phyloP scores from a whole-genome alignment of 257 asterid species.

The Salvia miltiorrhiza region DNA sequence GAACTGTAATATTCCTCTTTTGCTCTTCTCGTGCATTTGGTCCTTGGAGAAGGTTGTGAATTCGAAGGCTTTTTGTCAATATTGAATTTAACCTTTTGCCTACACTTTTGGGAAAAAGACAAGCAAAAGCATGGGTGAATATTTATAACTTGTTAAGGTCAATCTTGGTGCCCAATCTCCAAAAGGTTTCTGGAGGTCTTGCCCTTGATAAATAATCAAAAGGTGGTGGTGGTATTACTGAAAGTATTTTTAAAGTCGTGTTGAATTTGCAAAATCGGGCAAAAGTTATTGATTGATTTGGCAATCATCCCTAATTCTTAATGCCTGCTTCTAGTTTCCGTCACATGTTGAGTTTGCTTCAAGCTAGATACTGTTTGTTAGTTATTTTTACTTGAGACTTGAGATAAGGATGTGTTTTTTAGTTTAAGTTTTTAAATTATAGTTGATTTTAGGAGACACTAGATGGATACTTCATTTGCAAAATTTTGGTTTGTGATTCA shows the following conservation, averaged over 20 bases:
- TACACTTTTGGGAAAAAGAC: constrained; percentile 1
- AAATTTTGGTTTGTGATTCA: not conserved
- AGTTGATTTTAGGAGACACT: not conserved
- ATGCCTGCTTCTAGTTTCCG: constrained; percentile 5
- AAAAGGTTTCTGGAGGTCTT: not conserved
- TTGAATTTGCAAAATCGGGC: not conserved
- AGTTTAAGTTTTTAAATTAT: not conserved
- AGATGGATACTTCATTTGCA: not conserved
- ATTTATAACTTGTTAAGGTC: not conserved
- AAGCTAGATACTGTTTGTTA: not conserved
- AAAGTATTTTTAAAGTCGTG: not conserved
- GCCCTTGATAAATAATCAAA: not conserved
- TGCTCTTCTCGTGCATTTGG: constrained; percentile 9
- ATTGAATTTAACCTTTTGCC: constrained; percentile 4
- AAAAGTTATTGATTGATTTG: not conserved
- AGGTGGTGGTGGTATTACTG: not conserved
- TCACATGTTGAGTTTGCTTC: not conserved
- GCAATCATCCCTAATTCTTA: not conserved
- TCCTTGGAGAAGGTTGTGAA: not conserved
- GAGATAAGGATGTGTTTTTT: not conserved
- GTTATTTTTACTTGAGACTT: not conserved
- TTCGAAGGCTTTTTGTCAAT: not conserved
- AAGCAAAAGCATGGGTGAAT: not conserved
- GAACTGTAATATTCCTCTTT: constrained; percentile 2
- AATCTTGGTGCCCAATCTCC: constrained; percentile 3